Conservation (phyloP, 345 rosid genomes). For the Kandelia obovata region DNA sequence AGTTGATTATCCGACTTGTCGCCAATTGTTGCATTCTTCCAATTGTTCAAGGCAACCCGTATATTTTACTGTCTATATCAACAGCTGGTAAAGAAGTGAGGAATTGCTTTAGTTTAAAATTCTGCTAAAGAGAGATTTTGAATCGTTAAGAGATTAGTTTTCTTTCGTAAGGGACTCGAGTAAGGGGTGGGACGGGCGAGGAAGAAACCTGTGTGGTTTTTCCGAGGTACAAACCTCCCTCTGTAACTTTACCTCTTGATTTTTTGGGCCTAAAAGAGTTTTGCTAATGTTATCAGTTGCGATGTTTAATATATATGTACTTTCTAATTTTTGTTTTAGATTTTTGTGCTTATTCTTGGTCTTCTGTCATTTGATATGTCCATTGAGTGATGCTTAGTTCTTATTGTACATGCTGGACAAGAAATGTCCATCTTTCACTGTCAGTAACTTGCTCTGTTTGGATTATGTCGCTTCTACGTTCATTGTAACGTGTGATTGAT, state of each 20-base stretch:
- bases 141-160: conserved; percentile 14
- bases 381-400: background rate
- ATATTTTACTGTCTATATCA: conserved; percentile 39
- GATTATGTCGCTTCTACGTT: background rate
- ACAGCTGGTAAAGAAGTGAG: conserved; percentile 20
- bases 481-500: background rate
- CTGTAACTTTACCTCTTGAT: conserved; percentile 10
- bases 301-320: background rate
- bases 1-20: conserved; percentile 11
- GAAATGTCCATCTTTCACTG: background rate
- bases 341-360: background rate
- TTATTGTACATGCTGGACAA: background rate
- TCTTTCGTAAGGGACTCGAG: background rate
- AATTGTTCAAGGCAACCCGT: conserved; percentile 23
- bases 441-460: background rate
- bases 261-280: conserved; percentile 2
- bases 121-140: conserved; percentile 17
- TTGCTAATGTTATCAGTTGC: conserved; percentile 1
- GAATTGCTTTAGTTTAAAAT: conserved; percentile 7
- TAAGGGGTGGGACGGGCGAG: background rate
- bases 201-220: conserved; percentile 17
- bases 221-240: conserved; percentile 21
- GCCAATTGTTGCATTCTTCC: conserved; percentile 21
- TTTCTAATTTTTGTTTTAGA: conserved; percentile 3
- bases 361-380: background rate